phyloP scores from a whole-genome alignment of 2,329 filamentous ascomycete species.

The Pseudohalonectria lignicola region DNA sequence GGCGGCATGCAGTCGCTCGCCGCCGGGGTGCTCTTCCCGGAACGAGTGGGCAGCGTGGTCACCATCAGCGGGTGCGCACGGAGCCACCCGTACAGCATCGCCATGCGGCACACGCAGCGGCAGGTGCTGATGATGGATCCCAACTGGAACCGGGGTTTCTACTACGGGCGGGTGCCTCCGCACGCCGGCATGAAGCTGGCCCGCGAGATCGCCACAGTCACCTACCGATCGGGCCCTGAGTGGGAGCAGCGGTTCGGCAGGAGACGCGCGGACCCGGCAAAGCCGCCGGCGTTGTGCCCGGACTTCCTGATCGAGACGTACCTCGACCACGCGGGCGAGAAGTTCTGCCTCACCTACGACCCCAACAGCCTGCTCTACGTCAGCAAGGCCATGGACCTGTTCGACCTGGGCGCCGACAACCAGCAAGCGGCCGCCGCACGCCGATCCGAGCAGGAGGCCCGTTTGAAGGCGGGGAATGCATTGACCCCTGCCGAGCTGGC shows the following conservation, averaged over 20 bases:
- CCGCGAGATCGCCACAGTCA: conserved; percentile 93
- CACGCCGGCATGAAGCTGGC: conserved; percentile 97
- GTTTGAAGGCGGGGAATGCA: conserved; percentile 31
- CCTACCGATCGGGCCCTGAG: conserved; percentile 90
- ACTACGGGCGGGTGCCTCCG: conserved; percentile 72
- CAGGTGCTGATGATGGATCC: conserved; percentile 99
- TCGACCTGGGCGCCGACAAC: conserved; percentile 70
- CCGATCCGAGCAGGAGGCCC: conserved; percentile 47
- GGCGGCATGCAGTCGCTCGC: conserved; percentile 96
- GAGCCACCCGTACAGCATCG: conserved; percentile 95
- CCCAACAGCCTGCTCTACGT: conserved; percentile 93
- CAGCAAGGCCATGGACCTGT: conserved; percentile 97
- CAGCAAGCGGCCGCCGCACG: conserved; percentile 53
- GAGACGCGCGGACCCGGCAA: conserved; percentile 71
- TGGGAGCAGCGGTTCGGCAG: conserved; percentile 95
- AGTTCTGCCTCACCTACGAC: conserved; percentile 95
- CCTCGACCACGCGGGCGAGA: conserved; percentile 93
- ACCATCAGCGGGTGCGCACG: conserved; percentile 89
- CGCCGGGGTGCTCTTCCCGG: conserved; percentile 72
- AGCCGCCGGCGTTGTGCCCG: conserved; percentile 86
- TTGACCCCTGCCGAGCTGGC: conserved; percentile 16
- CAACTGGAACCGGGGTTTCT: conserved; percentile 92
- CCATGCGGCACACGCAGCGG: conserved; percentile 94
- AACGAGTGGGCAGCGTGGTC: conserved; percentile 70
- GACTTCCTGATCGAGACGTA: conserved; percentile 98